Conservation (phyloP, 2,329 filamentous ascomycete genomes). For the Leptographium radiaticola region DNA sequence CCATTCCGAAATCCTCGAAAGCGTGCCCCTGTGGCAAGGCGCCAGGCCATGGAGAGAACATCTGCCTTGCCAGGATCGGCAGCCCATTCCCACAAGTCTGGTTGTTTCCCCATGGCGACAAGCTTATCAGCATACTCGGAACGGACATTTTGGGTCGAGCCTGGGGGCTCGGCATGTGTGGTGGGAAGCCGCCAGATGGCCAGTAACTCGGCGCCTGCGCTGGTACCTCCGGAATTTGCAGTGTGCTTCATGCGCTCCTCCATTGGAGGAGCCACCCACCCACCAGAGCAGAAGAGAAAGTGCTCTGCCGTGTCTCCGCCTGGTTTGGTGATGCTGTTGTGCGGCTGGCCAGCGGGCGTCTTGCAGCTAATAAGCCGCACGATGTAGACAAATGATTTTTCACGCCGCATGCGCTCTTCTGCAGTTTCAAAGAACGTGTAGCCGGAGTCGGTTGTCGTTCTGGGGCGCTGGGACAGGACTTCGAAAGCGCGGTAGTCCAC, state of each 20-base stretch:
- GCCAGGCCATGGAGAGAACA: slow-evolving; percentile 15
- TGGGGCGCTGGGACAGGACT: not conserved
- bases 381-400: slow-evolving; percentile 12
- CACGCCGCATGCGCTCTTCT: slow-evolving; percentile 1
- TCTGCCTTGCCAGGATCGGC: slow-evolving; percentile 15
- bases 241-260: slow-evolving; percentile 9
- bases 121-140: not conserved
- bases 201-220: not conserved
- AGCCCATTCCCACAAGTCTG: slow-evolving; percentile 13
- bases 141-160: not conserved
- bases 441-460: not conserved
- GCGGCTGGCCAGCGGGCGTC: not conserved
- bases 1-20: slow-evolving; percentile 11
- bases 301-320: slow-evolving; percentile 3
- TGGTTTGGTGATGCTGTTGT: slow-evolving; percentile 11
- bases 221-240: not conserved
- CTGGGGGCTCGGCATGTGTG: not conserved
- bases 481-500: slow-evolving; percentile 1
- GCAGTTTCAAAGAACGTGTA: not conserved
- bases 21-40: slow-evolving; percentile 11
- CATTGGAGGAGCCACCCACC: slow-evolving; percentile 14
- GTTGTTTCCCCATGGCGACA: slow-evolving; percentile 2
- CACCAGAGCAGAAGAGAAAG: slow-evolving; percentile 11
- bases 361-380: slow-evolving; percentile 13
- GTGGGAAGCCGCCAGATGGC: not conserved